A percentile compares a stretch with the other conserved stretches of the same genome.
phyloP scores from a whole-genome alignment of 2,329 filamentous ascomycete species.

The Beauveria sp. region DNA sequence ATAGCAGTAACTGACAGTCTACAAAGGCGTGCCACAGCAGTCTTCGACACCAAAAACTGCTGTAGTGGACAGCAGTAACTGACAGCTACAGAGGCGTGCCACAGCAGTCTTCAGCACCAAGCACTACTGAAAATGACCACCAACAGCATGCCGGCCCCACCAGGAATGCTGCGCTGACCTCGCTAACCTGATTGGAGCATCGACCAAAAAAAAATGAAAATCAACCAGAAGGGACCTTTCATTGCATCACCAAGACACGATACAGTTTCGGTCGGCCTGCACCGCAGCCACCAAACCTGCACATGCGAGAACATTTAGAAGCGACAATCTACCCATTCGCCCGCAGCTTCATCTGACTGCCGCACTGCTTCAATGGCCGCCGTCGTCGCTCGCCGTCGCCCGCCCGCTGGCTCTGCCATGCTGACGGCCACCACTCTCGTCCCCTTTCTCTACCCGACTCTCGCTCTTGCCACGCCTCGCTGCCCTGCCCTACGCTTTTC shows the following conservation, averaged over 20 bases:
- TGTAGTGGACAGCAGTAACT: too few relatives aligned
- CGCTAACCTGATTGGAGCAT: not conserved
- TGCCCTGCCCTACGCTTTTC: not conserved
- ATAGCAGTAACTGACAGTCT: too few relatives aligned
- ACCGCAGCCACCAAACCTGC: not conserved
- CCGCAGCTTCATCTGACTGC: not conserved
- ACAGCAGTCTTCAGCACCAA: too few relatives aligned
- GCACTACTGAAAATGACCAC: too few relatives aligned
- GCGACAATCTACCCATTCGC: not conserved
- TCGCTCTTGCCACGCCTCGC: constrained; percentile 24
- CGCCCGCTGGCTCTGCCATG: not conserved
- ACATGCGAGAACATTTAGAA: not conserved
- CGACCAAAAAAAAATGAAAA: not conserved
- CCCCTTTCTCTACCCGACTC: constrained; percentile 42
- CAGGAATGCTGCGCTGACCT: not conserved
- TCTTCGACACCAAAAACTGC: too few relatives aligned
- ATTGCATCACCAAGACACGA: not conserved
- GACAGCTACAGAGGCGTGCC: too few relatives aligned
- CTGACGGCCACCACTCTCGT: constrained; percentile 21
- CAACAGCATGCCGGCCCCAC: too few relatives aligned
- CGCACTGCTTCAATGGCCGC: not conserved
- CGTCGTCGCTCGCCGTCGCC: not conserved
- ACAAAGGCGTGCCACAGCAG: too few relatives aligned
- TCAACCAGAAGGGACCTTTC: not conserved
- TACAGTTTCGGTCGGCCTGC: not conserved